These are phyloP conservation scores for Elsinoe australis DNA, from an alignment of 2,329 filamentous ascomycete species.

Conservation along the genomic window DNA sequence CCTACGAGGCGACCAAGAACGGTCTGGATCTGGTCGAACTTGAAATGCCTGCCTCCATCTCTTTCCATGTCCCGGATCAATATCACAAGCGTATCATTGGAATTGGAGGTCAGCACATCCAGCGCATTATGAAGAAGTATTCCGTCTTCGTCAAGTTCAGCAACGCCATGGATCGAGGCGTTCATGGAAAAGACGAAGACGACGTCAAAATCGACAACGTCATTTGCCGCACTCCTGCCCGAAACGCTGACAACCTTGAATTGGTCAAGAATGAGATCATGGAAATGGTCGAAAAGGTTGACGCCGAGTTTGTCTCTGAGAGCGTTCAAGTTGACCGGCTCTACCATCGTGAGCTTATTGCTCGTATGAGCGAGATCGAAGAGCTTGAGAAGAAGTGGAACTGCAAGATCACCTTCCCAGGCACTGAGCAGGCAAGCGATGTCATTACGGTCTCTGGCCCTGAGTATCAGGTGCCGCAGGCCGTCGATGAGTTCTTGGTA, in stretches of 20 bases:
- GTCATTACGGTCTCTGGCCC: conserved; percentile 92
- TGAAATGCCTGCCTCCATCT: conserved; percentile 98
- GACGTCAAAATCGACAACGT: conserved; percentile 99
- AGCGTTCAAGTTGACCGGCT: conserved; percentile 88
- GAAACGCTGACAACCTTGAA: conserved; percentile 93
- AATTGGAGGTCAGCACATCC: conserved; percentile 96
- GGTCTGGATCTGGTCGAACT: conserved; percentile 90
- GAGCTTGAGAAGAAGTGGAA: conserved; percentile 98
- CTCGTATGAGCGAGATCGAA: conserved; percentile 81
- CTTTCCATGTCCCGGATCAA: conserved; percentile 97
- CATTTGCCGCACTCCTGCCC: conserved; percentile 92
- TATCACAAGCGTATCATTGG: conserved; percentile 99
- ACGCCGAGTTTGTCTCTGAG: conserved; percentile 94
- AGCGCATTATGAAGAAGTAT: conserved; percentile 99
- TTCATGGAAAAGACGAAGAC: conserved; percentile 90
- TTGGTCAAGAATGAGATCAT: conserved; percentile 98
- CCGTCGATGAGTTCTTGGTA: conserved; percentile 88
- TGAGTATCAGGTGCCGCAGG: conserved; percentile 96
- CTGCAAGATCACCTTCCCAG: conserved; percentile 97
- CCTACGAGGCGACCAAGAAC: conserved; percentile 90
- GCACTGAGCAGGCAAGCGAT: conserved; percentile 94
- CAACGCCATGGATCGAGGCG: conserved; percentile 95
- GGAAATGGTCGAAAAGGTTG: conserved; percentile 97
- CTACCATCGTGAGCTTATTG: conserved; percentile 88
- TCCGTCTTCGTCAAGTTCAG: conserved; percentile 99